Percentiles rank a stretch among this genome's conserved stretches.
Conservation (phyloP, 169 alveolate genomes). For the Eimeria sp. region DNA sequence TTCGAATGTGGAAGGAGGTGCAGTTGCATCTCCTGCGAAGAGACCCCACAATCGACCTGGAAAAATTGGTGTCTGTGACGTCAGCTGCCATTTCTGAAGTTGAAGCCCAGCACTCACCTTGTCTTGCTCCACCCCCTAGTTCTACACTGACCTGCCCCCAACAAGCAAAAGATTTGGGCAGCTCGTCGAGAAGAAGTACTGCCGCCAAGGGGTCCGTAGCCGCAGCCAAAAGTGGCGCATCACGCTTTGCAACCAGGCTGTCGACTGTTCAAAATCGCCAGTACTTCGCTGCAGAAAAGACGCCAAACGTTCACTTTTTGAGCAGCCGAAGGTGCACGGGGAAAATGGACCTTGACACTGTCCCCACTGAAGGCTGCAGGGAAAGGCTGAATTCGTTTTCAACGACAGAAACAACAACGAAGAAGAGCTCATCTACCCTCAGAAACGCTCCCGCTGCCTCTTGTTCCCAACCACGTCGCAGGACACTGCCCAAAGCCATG, state of each 20-base stretch:
- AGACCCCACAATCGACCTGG: slow-evolving; percentile 26
- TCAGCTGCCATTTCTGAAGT: neutral
- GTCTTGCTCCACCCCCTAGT: neutral
- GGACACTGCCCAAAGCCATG: slow-evolving; percentile 22
- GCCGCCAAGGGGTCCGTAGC: slow-evolving; percentile 19
- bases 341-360: neutral
- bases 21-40: slow-evolving; percentile 40
- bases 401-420: neutral
- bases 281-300: neutral
- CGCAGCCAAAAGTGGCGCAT: neutral
- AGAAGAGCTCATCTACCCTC: neutral
- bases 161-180: neutral
- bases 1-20: slow-evolving; percentile 70
- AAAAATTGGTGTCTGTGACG: slow-evolving; percentile 4
- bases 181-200: neutral
- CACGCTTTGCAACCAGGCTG: slow-evolving; percentile 13
- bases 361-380: neutral
- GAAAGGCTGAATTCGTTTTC: neutral
- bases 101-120: neutral
- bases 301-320: neutral
- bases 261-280: slow-evolving; percentile 4
- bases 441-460: neutral
- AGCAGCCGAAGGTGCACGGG: neutral
- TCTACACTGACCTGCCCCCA: neutral
- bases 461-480: slow-evolving; percentile 30